A percentile compares a stretch with the other conserved stretches of the same genome.
Conservation (phyloP, 208 protist genomes). For the Acanthamoeba royreba region DNA sequence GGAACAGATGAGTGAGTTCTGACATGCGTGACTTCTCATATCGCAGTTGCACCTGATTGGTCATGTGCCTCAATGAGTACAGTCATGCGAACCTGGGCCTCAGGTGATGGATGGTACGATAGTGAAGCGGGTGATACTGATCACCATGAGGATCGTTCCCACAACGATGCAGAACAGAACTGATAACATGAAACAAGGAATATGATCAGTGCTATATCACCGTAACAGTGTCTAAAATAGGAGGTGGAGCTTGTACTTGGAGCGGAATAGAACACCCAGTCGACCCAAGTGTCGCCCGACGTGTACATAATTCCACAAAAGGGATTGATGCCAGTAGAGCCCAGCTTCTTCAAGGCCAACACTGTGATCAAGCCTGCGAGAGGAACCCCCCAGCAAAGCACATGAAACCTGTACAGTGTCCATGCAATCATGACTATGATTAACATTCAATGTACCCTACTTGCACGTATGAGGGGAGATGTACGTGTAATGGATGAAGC, state of each 20-base stretch:
- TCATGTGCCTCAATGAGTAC: background rate
- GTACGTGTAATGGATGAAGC: background rate
- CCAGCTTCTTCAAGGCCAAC: background rate
- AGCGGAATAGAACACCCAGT: background rate
- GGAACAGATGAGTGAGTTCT: background rate
- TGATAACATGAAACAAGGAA: background rate
- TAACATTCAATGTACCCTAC: background rate
- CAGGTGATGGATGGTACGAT: too few relatives aligned
- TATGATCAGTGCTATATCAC: background rate
- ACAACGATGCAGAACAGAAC: background rate
- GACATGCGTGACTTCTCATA: background rate
- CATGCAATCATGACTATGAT: background rate
- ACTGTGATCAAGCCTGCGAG: background rate
- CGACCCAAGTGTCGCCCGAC: background rate
- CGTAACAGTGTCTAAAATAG: too few relatives aligned
- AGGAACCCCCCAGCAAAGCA: background rate
- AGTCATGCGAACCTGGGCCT: too few relatives aligned
- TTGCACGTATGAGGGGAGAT: background rate
- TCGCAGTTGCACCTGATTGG: background rate
- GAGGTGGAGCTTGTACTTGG: background rate
- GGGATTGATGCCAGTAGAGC: background rate
- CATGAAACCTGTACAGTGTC: background rate
- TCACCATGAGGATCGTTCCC: background rate
- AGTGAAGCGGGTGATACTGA: background rate
- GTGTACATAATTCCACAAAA: background rate